These are phyloP conservation scores for Penicillium hordei DNA, from an alignment of 2,329 filamentous ascomycete genomes.

Conservation along the genomic window DNA sequence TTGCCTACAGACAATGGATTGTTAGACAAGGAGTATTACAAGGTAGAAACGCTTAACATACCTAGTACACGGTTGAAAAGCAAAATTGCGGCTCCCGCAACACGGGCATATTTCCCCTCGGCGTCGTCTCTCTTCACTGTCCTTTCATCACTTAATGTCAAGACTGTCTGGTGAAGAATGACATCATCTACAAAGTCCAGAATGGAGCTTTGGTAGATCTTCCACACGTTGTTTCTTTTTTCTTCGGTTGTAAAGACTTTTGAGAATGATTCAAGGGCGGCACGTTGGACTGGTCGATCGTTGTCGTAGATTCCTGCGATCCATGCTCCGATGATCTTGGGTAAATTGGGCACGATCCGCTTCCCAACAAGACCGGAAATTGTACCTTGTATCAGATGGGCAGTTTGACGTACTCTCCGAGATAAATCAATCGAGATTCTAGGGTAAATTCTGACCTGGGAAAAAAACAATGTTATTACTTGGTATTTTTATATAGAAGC, in stretches of 20 bases:
- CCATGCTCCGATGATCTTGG: constrained; percentile 82
- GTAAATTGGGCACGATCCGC: constrained; percentile 76
- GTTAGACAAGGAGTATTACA: not conserved
- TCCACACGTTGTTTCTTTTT: constrained; percentile 75
- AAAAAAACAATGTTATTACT: constrained; percentile 16
- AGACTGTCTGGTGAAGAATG: constrained; percentile 71
- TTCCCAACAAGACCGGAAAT: constrained; percentile 65
- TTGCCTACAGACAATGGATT: constrained; percentile 29
- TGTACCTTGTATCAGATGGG: constrained; percentile 71
- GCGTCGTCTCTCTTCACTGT: constrained; percentile 82
- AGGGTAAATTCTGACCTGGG: constrained; percentile 79
- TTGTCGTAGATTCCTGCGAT: constrained; percentile 84
- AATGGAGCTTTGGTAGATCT: constrained; percentile 75
- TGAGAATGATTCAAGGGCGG: constrained; percentile 74
- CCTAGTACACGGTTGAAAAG: constrained; percentile 56
- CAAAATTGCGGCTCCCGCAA: constrained; percentile 62
- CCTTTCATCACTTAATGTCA: constrained; percentile 85
- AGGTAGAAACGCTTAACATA: constrained; percentile 22
- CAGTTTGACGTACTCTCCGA: constrained; percentile 80
- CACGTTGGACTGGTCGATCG: constrained; percentile 71
- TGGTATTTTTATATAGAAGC: constrained; percentile 1
- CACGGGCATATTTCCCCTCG: constrained; percentile 78
- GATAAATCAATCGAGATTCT: constrained; percentile 87
- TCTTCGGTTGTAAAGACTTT: constrained; percentile 76
- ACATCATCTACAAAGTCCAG: constrained; percentile 79